Evolutionary conservation across 176 grass and related monocot species (phyloP).

Genomic region (Aegilops sharonensis): DNA sequence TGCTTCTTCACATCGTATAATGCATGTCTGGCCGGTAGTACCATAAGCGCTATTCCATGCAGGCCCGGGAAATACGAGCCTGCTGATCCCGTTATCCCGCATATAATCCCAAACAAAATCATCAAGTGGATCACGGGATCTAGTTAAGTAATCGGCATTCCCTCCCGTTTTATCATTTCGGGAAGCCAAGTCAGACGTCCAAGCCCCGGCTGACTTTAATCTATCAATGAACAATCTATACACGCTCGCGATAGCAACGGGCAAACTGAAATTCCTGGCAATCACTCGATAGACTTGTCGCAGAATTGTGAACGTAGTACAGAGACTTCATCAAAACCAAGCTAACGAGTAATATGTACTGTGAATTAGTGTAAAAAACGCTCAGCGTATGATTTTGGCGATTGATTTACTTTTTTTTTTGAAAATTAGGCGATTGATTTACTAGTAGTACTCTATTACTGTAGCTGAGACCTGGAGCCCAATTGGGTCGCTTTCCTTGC

Average conservation of each 20-base stretch:
- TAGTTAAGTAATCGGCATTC: background rate
- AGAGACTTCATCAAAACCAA: too few relatives aligned
- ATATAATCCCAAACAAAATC: background rate
- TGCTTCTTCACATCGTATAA: too few relatives aligned
- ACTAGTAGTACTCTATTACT: too few relatives aligned
- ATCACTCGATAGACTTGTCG: background rate
- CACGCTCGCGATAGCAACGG: slow-evolving; percentile 3
- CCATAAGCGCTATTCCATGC: background rate
- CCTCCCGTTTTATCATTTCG: slow-evolving; percentile 11
- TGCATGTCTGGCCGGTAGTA: background rate
- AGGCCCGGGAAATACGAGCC: slow-evolving; percentile 16
- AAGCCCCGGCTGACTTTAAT: background rate
- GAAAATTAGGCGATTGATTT: too few relatives aligned
- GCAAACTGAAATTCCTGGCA: background rate
- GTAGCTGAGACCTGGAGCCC: background rate
- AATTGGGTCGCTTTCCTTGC: slow-evolving; percentile 16
- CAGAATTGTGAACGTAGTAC: background rate
- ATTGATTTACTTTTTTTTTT: too few relatives aligned
- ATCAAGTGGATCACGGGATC: slow-evolving; percentile 5
- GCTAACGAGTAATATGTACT: too few relatives aligned
- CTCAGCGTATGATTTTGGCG: too few relatives aligned
- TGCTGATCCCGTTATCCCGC: background rate
- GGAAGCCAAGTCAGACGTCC: slow-evolving; percentile 16
- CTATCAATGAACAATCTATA: background rate
- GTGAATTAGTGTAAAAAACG: too few relatives aligned